Evolutionary conservation across 2,329 filamentous ascomycete species (phyloP), one percentile per base, ranked within the genome.

Genomic region (Arthrobotrys entomopaga): DNA sequence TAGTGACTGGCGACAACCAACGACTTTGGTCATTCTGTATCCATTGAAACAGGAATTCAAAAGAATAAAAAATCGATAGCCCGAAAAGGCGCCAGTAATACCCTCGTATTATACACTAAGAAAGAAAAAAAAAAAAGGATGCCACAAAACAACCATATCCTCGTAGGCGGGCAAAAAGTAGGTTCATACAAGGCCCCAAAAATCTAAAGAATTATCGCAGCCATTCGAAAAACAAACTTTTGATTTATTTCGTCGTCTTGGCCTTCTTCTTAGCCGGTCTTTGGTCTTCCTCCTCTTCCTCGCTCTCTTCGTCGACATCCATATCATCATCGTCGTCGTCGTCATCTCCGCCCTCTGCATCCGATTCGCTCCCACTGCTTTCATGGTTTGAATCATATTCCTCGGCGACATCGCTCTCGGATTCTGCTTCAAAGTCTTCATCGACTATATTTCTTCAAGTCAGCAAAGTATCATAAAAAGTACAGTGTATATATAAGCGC

Each of bases 321-420:
- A 83, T 84, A 66, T 85, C 82, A 16, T 83, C 82, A 46, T 84
- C 83, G 59, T 85, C 85, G 77, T 86, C 88, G 19, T 57, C 11
- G 20, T 6, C 56, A 34, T 19, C 38, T 10, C 22, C 42, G n/a
- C 15, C 56, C 58, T 89, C 89, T 49, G 86, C 87, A 75, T 87
- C 89, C 77, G 87, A 89, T 65, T 86, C 89, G 16, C 86, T 89
- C 11, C 90, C 92, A 58, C 88, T 91, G 80, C 92, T 97, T 80
- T 96, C 92, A 80, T 97, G 94, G 52, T 88, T 90, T 61, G 91
- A 94, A 82, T 99, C 95, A 78, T 88, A 99, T 81, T 99, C 96
- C 82, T 99, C 95, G 0, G 94, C 95, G 1, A 97, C 93, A 78
- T 99, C 95, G 61, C 91, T 96, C 77, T 99, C 95, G 13, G 90